These are phyloP conservation scores for Symmetrospora coprosmae DNA, from an alignment of 768 basidiomycete species.

Conservation along the genomic window DNA sequence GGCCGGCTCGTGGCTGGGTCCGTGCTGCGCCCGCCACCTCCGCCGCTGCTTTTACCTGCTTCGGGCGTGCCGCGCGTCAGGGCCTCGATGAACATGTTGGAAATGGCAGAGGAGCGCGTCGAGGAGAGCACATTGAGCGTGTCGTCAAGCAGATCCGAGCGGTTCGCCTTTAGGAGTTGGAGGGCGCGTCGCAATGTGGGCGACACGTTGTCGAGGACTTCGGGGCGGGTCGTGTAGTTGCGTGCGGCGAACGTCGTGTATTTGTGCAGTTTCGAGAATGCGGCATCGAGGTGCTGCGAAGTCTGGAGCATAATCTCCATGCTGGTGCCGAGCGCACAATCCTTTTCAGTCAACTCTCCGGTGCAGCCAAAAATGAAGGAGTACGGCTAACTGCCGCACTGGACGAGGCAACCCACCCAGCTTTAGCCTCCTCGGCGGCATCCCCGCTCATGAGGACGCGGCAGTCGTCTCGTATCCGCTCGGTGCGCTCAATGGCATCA, in stretches of 20 bases:
- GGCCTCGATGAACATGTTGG: conserved; percentile 69
- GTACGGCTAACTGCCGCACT: background rate
- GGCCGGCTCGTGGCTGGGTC: conserved; percentile 49
- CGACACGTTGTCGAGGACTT: conserved; percentile 48
- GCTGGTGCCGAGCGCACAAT: too few relatives aligned
- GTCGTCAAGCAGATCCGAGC: conserved; percentile 57
- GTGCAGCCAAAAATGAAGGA: conserved; percentile 41
- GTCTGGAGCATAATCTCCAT: conserved; percentile 79
- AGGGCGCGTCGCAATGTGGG: conserved; percentile 55
- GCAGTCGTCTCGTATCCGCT: conserved; percentile 69
- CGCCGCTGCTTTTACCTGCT: conserved; percentile 41
- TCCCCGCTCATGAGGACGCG: conserved; percentile 65
- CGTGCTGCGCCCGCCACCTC: background rate
- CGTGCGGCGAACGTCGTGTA: conserved; percentile 77
- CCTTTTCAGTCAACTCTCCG: too few relatives aligned
- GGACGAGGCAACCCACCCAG: conserved; percentile 33
- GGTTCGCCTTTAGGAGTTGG: conserved; percentile 49
- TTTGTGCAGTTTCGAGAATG: conserved; percentile 73
- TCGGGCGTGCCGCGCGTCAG: conserved; percentile 75
- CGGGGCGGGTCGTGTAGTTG: conserved; percentile 43
- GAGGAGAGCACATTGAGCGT: conserved; percentile 60
- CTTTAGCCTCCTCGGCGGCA: conserved; percentile 36
- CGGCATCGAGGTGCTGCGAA: conserved; percentile 67
- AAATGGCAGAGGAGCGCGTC: conserved; percentile 64
- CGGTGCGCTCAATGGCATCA: conserved; percentile 70